phyloP scores from a whole-genome alignment of 78 protist genomes.

The Dictyostelium brefeldianum region DNA sequence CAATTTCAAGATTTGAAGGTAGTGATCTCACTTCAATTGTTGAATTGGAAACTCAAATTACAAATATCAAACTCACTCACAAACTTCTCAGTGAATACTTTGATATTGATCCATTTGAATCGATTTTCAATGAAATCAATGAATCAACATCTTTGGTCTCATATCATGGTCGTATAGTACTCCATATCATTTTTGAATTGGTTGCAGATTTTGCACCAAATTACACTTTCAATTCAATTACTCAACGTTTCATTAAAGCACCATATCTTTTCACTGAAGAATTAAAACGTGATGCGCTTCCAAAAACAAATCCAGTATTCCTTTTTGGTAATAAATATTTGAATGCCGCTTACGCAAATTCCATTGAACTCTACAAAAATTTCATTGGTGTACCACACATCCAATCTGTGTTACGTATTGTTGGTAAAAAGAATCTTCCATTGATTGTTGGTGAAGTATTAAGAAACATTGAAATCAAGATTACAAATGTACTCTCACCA shows the following conservation, averaged over 20 bases:
- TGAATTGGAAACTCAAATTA: constrained; percentile 86
- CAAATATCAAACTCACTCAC: constrained; percentile 80
- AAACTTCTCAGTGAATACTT: constrained; percentile 65
- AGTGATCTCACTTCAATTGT: constrained; percentile 69
- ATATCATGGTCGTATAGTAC: constrained; percentile 86
- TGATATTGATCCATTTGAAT: constrained; percentile 86
- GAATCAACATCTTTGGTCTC: constrained; percentile 88
- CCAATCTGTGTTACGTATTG: constrained; percentile 37
- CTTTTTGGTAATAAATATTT: constrained; percentile 85
- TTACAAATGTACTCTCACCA: constrained; percentile 84
- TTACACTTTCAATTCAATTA: constrained; percentile 70
- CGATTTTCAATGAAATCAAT: constrained; percentile 81
- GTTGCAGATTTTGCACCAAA: constrained; percentile 88
- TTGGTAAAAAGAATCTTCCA: constrained; percentile 71
- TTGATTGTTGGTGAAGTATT: constrained; percentile 65
- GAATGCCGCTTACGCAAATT: constrained; percentile 70
- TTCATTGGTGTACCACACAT: constrained; percentile 81
- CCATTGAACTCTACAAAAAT: constrained; percentile 43
- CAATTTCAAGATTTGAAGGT: constrained; percentile 89
- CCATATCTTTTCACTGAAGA: constrained; percentile 70
- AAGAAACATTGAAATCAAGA: constrained; percentile 73
- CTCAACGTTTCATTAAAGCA: constrained; percentile 88
- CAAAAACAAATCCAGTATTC: constrained; percentile 43
- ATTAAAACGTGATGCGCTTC: constrained; percentile 67
- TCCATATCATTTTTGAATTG: constrained; percentile 83